A percentile compares a stretch with the other conserved stretches of the same genome.
These are phyloP conservation scores for Alternaria triticimaculans DNA, from an alignment of 2,329 filamentous ascomycete species.

Conservation along the genomic window DNA sequence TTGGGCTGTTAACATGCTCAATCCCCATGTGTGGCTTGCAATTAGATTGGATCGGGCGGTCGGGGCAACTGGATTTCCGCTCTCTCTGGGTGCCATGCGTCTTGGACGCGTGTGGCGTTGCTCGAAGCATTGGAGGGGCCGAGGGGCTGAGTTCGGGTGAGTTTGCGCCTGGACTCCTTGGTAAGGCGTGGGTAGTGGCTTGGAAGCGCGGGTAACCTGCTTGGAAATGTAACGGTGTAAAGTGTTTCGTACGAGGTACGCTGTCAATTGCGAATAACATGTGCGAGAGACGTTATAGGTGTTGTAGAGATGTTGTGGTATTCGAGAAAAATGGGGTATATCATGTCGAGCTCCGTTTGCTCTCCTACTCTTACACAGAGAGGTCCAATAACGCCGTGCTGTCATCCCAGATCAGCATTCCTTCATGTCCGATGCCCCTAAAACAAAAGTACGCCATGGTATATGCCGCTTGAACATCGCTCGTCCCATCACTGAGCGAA, in stretches of 20 bases:
- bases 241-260: neutral
- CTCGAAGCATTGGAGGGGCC: neutral
- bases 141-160: neutral
- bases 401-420: slow-evolving; percentile 23
- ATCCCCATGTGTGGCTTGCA: neutral
- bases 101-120: neutral
- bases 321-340: slow-evolving; percentile 27
- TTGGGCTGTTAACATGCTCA: neutral
- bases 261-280: neutral
- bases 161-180: neutral
- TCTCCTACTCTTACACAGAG: neutral
- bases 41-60: neutral
- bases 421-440: slow-evolving; percentile 8
- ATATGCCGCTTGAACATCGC: slow-evolving; percentile 31
- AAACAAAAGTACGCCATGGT: slow-evolving; percentile 22
- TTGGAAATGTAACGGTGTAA: neutral
- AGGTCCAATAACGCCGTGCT: slow-evolving; percentile 26
- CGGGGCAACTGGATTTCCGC: neutral
- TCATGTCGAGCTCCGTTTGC: slow-evolving; percentile 19
- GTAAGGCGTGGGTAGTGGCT: slow-evolving; percentile 2
- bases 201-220: slow-evolving; percentile 1
- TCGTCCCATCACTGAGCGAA: slow-evolving; percentile 11
- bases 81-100: neutral
- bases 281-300: neutral
- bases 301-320: slow-evolving; percentile 1